These are phyloP conservation scores for Hanseniaspora guilliermondii DNA, from an alignment of 805 yeast genomes.

Conservation along the genomic window DNA sequence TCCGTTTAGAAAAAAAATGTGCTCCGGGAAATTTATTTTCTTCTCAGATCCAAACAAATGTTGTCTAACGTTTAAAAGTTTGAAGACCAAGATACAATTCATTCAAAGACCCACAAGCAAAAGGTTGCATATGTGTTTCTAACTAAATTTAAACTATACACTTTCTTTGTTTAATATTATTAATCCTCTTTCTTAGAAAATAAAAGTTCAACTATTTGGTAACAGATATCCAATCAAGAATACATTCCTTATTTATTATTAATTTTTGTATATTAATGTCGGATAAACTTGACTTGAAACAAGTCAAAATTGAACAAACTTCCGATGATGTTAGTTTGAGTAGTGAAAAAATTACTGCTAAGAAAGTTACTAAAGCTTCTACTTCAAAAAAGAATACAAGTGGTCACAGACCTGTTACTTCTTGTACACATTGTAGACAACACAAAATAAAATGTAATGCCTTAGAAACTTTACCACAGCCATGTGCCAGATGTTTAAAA, in stretches of 20 bases:
- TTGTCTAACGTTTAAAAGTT: no score
- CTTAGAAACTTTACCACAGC: slow-evolving; percentile 62
- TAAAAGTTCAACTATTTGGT: no score
- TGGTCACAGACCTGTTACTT: slow-evolving; percentile 77
- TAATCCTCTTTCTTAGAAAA: no score
- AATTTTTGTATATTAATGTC: not conserved
- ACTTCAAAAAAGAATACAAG: slow-evolving; percentile 17
- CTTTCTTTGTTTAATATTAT: no score
- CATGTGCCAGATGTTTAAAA: slow-evolving; percentile 72
- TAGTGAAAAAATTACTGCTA: not conserved
- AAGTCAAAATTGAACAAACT: not conserved
- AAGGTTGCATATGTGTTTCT: no score
- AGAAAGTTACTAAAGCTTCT: not conserved
- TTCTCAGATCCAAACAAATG: no score
- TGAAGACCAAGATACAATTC: no score
- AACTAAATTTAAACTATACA: no score
- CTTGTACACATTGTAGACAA: slow-evolving; percentile 89
- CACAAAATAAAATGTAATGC: slow-evolving; percentile 92
- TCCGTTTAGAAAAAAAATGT: no score
- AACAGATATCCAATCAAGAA: not conserved
- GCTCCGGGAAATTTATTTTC: no score
- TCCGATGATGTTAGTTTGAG: not conserved
- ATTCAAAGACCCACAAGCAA: no score
- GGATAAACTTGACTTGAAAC: not conserved
- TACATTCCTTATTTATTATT: not conserved